Percentiles rank a stretch among this genome's conserved stretches.
Conservation (phyloP, 495 filamentous ascomycete species). For the Hapsidospora chrysogenum region DNA sequence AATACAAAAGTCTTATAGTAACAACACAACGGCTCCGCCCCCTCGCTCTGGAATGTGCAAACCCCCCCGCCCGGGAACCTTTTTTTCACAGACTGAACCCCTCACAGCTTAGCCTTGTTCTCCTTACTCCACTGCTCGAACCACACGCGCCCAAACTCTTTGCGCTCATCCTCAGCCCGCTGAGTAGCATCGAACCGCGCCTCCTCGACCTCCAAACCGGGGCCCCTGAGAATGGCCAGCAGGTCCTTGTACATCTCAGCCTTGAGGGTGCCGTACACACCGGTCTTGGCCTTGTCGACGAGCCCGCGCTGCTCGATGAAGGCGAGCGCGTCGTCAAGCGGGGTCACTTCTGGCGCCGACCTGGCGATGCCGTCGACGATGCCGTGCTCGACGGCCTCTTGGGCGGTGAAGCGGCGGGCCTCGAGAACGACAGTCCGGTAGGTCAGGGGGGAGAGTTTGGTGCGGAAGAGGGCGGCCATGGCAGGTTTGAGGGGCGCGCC, state of each 20-base stretch:
- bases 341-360: conserved; percentile 17
- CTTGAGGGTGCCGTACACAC: conserved; percentile 53
- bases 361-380: conserved; percentile 52
- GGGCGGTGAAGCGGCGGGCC: conserved; percentile 43
- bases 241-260: conserved; percentile 54
- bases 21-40: no score
- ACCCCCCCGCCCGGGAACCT: no score
- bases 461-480: conserved; percentile 57
- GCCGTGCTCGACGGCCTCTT: conserved; percentile 41
- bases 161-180: conserved; percentile 13
- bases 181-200: conserved; percentile 21
- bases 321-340: conserved; percentile 34
- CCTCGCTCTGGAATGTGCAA: no score
- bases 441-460: conserved; percentile 39
- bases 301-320: conserved; percentile 40
- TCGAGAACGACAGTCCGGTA: conserved; percentile 54
- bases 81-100: no score
- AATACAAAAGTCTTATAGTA: no score
- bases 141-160: conserved; percentile 11
- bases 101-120: conserved; percentile 9
- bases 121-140: conserved; percentile 26
- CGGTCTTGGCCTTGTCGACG: conserved; percentile 37
- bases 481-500: conserved; percentile 52
- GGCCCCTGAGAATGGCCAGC: conserved; percentile 32
- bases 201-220: conserved; percentile 22